These are phyloP conservation scores for Nymphaea thermarum DNA, from an alignment of 164 flowering plant genomes.

Conservation along the genomic window DNA sequence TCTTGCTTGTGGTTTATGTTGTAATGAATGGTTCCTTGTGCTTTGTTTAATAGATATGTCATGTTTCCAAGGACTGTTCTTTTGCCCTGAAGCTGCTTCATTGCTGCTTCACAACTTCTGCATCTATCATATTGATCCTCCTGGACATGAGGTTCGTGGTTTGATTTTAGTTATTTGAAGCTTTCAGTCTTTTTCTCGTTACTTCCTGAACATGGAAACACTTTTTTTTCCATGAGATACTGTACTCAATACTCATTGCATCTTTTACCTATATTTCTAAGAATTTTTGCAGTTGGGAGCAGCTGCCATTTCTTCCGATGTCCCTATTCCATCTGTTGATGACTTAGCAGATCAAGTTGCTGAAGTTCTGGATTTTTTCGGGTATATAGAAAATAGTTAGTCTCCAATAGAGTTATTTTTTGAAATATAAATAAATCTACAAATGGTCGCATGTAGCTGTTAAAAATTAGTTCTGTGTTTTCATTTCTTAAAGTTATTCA, in stretches of 20 bases:
- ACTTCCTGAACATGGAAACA: background rate
- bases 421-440: background rate
- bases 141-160: conserved; percentile 56
- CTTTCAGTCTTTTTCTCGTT: background rate
- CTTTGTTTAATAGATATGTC: conserved; percentile 30
- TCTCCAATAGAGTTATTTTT: conserved; percentile 1
- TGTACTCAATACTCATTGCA: background rate
- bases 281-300: conserved; percentile 59
- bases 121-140: conserved; percentile 60
- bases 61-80: conserved; percentile 60
- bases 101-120: conserved; percentile 60
- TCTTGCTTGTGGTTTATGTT: background rate
- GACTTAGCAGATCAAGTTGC: conserved; percentile 57
- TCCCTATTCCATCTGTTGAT: conserved; percentile 32
- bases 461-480: too few species aligned
- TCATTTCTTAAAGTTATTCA: background rate
- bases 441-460: background rate
- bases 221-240: background rate
- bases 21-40: background rate
- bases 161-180: background rate
- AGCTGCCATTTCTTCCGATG: conserved; percentile 33
- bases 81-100: conserved; percentile 57
- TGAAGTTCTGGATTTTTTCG: conserved; percentile 53
- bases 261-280: conserved; percentile 7
- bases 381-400: conserved; percentile 18